Percentiles rank a stretch among this genome's conserved stretches.
Evolutionary conservation across 179 eudicot genomes (phyloP).

Genomic region (Silene coronaria): DNA sequence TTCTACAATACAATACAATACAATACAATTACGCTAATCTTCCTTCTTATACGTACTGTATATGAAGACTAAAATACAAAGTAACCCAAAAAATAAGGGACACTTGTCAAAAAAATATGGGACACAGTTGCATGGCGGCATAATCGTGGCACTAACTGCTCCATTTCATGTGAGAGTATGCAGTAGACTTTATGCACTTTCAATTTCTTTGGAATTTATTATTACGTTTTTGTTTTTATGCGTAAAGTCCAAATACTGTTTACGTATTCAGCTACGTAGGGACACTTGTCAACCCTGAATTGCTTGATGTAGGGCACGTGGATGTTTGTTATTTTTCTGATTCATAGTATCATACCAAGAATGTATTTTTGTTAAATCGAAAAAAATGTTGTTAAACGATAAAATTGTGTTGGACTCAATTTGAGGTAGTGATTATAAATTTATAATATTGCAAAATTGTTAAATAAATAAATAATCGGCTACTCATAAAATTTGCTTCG

Average conservation of each 20-base stretch:
- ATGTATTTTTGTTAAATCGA: no score
- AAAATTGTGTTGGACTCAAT: no score
- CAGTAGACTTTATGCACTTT: not conserved
- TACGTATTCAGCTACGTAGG: conserved; percentile 9
- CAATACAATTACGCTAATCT: not conserved
- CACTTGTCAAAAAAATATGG: conserved; percentile 16
- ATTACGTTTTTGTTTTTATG: not conserved
- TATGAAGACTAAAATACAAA: not conserved
- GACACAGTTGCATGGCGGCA: conserved; percentile 14
- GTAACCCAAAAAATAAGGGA: not conserved
- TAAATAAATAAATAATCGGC: no score
- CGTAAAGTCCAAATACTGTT: not conserved
- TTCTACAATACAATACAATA: no score
- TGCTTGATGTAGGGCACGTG: conserved; percentile 16
- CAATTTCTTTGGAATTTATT: not conserved
- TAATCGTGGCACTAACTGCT: conserved; percentile 17
- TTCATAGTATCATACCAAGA: no score
- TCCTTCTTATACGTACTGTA: not conserved
- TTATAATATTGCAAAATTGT: no score
- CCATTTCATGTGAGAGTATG: conserved; percentile 19
- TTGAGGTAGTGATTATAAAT: no score
- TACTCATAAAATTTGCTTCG: no score
- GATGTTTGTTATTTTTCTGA: not conserved
- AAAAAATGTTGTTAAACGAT: no score
- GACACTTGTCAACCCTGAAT: conserved; percentile 3